Evolutionary conservation across 345 rosid genomes (phyloP), one percentile per base, ranked within the genome.

Genomic region (Lepidium sativum): DNA sequence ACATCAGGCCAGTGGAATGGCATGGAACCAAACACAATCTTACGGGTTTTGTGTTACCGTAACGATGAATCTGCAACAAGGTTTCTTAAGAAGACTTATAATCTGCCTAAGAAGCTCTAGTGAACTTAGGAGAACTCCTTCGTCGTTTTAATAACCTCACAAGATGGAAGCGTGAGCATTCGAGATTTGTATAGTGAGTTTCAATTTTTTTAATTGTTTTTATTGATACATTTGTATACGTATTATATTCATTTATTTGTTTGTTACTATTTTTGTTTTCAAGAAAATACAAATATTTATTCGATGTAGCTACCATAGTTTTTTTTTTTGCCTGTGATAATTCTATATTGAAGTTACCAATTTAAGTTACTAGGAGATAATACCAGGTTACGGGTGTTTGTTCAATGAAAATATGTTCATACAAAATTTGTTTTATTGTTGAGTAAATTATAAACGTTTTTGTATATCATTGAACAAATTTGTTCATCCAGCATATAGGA

Each of bases 1-100:
- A 90, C 97, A 31, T 80, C 95, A 18, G 92, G 97, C 49, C 86
- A 94, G 65, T 94, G 99, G 99, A 84, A 78, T 55, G 90, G 91
- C 14, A 81, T 84, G 7, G 97, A 94, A 27, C 88, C 99, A 20
- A 90, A 94, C 80, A 90, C 96, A 0, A 80, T 94, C 52, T 82
- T 94, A 12, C 90, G 97, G 0, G 85, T 90, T 45, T 69, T 94
- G 68, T 94, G 99, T 69, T 84, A 86, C 71, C 87, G 99, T 57
- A 82, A 90, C 21, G 99, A 94, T 31, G 96, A 90, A 14, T 70
- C 84, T 15, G 97, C 97, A 0, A 56, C 97, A 10, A 90, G 56
- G 71, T 90, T 90, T 75, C 90, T 90, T 0, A 94, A 86, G 84
- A 94, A 94, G 66, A 82, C 89, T 9, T 90, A 94, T 53, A 90